These are phyloP conservation scores for Microdochium nivale DNA, from an alignment of 2,329 filamentous ascomycete species.

Conservation along the genomic window DNA sequence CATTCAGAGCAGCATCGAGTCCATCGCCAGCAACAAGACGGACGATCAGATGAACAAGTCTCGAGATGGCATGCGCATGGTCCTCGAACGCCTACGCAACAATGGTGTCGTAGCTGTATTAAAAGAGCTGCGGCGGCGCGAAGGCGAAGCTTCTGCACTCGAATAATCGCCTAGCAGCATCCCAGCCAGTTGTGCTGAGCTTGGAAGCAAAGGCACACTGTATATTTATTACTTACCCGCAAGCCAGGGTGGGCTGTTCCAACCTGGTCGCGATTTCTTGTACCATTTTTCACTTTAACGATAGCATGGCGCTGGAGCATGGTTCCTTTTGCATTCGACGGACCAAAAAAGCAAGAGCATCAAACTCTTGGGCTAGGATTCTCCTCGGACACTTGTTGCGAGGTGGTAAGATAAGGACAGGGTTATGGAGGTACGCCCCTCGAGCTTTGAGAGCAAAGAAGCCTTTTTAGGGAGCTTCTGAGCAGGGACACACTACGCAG, in stretches of 20 bases:
- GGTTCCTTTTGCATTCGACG: not conserved
- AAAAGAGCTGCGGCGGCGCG: constrained; percentile 36
- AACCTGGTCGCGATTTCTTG: not conserved
- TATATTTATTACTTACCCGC: not conserved
- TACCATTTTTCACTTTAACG: not conserved
- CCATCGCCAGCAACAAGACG: constrained; percentile 68
- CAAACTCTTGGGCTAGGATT: not conserved
- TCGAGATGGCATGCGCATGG: constrained; percentile 74
- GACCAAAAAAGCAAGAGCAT: not conserved
- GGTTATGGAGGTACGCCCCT: too few species aligned
- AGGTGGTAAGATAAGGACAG: not conserved
- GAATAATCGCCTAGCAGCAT: not conserved
- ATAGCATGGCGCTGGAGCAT: not conserved
- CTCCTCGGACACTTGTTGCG: not conserved
- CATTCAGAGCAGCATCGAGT: constrained; percentile 74
- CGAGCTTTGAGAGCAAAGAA: too few species aligned
- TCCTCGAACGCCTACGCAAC: constrained; percentile 60
- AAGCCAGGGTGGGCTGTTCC: not conserved
- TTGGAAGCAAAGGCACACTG: not conserved
- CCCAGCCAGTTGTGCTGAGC: too few species aligned
- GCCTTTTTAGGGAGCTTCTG: too few species aligned
- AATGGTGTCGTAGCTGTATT: constrained; percentile 50
- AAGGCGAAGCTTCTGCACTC: not conserved
- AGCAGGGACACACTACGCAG: too few species aligned
- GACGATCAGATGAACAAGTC: constrained; percentile 72